Percentiles rank a stretch among this genome's conserved stretches.
These are phyloP conservation scores for Rhynchosporium agropyri DNA, from an alignment of 2,329 filamentous ascomycete species.

Conservation along the genomic window DNA sequence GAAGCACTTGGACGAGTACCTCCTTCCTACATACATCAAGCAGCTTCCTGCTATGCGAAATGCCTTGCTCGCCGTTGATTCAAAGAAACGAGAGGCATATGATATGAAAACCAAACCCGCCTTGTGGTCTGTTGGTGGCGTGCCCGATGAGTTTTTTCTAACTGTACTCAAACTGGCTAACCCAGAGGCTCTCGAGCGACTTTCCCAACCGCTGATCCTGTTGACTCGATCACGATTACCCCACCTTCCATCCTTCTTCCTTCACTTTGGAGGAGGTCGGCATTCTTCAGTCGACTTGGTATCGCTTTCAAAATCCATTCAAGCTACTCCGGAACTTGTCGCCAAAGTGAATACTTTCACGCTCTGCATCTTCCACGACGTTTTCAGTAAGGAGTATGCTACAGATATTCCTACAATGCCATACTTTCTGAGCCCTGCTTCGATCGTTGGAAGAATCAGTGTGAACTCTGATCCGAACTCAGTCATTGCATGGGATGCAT, in stretches of 20 bases:
- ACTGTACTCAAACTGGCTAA: constrained; percentile 62
- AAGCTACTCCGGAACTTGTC: constrained; percentile 49
- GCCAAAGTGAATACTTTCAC: constrained; percentile 71
- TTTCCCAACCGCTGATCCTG: constrained; percentile 67
- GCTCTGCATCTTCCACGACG: constrained; percentile 73
- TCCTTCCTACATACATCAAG: constrained; percentile 74
- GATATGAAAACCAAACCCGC: constrained; percentile 77
- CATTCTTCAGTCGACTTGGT: constrained; percentile 60
- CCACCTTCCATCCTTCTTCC: constrained; percentile 64
- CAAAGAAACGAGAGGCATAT: constrained; percentile 75
- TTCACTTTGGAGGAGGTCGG: constrained; percentile 70
- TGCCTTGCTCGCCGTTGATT: constrained; percentile 77
- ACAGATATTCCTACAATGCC: constrained; percentile 65
- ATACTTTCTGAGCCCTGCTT: constrained; percentile 77
- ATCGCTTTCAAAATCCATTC: constrained; percentile 49
- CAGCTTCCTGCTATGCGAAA: constrained; percentile 82
- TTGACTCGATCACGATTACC: constrained; percentile 70
- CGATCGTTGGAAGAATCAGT: constrained; percentile 16
- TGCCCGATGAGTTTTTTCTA: constrained; percentile 59
- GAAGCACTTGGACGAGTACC: constrained; percentile 70
- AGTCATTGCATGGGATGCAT: constrained; percentile 64
- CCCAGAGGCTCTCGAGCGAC: constrained; percentile 57
- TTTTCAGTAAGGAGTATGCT: constrained; percentile 88
- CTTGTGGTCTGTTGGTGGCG: constrained; percentile 62
- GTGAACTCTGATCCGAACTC: constrained; percentile 25